Conservation (phyloP, 768 basidiomycete species). For the Cyclocybe cylindracea region DNA sequence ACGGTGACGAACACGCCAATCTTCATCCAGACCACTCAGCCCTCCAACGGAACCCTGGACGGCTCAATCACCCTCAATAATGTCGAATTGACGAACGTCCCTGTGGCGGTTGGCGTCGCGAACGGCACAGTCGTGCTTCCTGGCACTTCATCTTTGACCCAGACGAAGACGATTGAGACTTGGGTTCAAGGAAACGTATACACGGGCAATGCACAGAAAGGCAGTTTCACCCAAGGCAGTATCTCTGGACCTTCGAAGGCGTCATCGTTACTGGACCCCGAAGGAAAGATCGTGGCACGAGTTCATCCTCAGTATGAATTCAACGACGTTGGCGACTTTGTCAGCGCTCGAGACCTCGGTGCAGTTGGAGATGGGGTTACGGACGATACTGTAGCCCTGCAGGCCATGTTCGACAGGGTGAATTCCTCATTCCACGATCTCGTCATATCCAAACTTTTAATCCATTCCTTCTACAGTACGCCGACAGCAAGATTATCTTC, state of each 20-base stretch:
- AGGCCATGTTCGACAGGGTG: slow-evolving; percentile 59
- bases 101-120: slow-evolving; percentile 57
- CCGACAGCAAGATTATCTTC: slow-evolving; percentile 77
- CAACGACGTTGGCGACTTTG: slow-evolving; percentile 62
- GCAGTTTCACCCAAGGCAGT: slow-evolving; percentile 49
- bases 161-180: slow-evolving; percentile 54
- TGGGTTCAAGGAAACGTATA: slow-evolving; percentile 83
- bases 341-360: slow-evolving; percentile 70
- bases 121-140: slow-evolving; percentile 55
- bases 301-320: slow-evolving; percentile 67
- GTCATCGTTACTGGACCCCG: slow-evolving; percentile 48
- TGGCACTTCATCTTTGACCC: slow-evolving; percentile 34
- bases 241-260: slow-evolving; percentile 55
- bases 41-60: slow-evolving; percentile 46
- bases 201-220: slow-evolving; percentile 43
- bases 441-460: background rate
- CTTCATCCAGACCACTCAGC: slow-evolving; percentile 55
- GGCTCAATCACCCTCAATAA: slow-evolving; percentile 71
- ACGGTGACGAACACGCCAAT: slow-evolving; percentile 59
- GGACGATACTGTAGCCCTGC: slow-evolving; percentile 73
- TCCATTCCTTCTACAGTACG: slow-evolving; percentile 40
- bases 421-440: slow-evolving; percentile 1
- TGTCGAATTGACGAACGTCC: slow-evolving; percentile 57
- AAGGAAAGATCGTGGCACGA: slow-evolving; percentile 63
- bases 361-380: slow-evolving; percentile 74